These are phyloP conservation scores for Penicillium palitans DNA, from an alignment of 2,329 filamentous ascomycete genomes.

Conservation along the genomic window DNA sequence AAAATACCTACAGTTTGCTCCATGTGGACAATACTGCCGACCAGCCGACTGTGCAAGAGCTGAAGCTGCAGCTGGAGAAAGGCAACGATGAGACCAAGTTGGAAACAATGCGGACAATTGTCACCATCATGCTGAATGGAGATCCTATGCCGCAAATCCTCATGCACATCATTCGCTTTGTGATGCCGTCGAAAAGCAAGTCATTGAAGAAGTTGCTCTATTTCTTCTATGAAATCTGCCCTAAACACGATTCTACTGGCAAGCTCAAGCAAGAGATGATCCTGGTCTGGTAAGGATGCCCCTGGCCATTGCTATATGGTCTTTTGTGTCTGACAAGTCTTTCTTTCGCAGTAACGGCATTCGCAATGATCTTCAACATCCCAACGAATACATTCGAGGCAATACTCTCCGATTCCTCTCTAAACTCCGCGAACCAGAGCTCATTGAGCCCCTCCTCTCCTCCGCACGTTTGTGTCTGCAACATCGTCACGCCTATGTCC, in stretches of 20 bases:
- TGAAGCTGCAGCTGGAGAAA: constrained; percentile 91
- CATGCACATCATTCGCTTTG: constrained; percentile 99
- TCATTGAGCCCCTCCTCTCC: constrained; percentile 92
- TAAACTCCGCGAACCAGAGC: constrained; percentile 92
- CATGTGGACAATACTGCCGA: constrained; percentile 97
- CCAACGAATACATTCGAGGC: constrained; percentile 97
- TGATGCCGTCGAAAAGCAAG: constrained; percentile 98
- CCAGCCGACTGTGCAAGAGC: constrained; percentile 82
- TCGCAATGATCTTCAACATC: constrained; percentile 92
- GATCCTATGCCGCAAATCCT: constrained; percentile 92
- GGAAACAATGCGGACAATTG: constrained; percentile 93
- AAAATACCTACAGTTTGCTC: constrained; percentile 93
- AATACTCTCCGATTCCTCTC: constrained; percentile 97
- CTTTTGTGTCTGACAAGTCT: constrained; percentile 18
- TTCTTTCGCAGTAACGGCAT: constrained; percentile 77
- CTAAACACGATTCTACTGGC: constrained; percentile 85
- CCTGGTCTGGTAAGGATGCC: constrained; percentile 76
- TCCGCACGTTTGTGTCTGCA: constrained; percentile 90
- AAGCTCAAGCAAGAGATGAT: constrained; percentile 99
- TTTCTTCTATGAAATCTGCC: constrained; percentile 99
- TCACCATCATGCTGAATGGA: constrained; percentile 97
- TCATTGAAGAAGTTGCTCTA: constrained; percentile 96
- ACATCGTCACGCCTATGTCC: constrained; percentile 94
- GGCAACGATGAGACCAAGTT: constrained; percentile 89
- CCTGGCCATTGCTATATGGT: constrained; percentile 1